Evolutionary conservation across 108 stramenopile genomes (phyloP), one percentile per base, ranked within the genome.

Genomic region (Cyclostephanos tholiformis): DNA sequence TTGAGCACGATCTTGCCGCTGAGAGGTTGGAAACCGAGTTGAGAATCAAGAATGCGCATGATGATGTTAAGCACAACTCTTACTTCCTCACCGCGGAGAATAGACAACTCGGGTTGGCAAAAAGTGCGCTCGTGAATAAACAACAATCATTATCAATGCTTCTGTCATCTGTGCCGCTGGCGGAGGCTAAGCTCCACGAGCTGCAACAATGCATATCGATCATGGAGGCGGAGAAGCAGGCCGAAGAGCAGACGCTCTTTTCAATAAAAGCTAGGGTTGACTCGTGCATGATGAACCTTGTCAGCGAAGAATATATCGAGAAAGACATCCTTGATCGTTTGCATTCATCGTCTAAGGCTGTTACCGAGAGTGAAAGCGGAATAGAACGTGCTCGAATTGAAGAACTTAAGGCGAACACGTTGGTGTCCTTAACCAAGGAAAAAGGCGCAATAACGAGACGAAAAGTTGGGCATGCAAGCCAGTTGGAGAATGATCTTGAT

Each of bases 401-500:
- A 30, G 56, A 57, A 57, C 1, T 14, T 0, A 57, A 57, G 56
- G 29, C 27, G 7, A 57, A 10, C 11, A 57, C 56, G 11, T 4
- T 57, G 4, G 1, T 57, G 12, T 29, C 9, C 12, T 12, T 57
- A 30, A 57, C 10, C 11, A 57, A 57, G 56, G 56, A 57, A 30
- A 41, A 41, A 10, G 41, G 41, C 41, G 41, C 41, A 10, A 41
- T 41, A 8, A 41, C 41, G 9, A 41, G 63, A 56, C 43, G 73
- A 41, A 74, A 65, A 17, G 46, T 74, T 39, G 52, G 65, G 29
- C 50, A 63, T 1, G 57, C 63, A 26, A 22, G 29, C 14, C 63
- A 74, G 35, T 29, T 55, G 35, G 55, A 58, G 22, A 8, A 10
- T 16, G 73, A 74, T 32, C 17, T 74, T 46, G 63, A 74, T 14